Percentiles rank a stretch among this genome's conserved stretches.
Conservation (phyloP, 345 rosid genomes). For the Sonneratia caseolaris region DNA sequence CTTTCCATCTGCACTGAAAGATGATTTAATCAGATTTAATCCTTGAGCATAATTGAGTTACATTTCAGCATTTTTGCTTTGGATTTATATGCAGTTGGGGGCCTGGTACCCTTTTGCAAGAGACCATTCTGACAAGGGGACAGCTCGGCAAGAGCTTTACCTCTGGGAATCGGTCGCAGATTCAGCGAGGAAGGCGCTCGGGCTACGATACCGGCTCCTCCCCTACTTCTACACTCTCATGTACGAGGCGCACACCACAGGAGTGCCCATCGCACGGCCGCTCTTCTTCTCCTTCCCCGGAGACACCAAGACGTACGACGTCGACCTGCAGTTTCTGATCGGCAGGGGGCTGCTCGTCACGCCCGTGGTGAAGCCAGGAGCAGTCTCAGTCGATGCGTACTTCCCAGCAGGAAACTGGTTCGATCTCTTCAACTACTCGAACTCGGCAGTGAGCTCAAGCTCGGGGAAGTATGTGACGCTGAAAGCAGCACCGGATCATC, state of each 20-base stretch:
- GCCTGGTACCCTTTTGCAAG: constrained; percentile 80
- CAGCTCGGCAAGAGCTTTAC: constrained; percentile 56
- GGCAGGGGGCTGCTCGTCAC: constrained; percentile 57
- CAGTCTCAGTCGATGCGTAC: constrained; percentile 35
- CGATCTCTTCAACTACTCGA: constrained; percentile 49
- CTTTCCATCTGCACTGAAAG: too few relatives aligned
- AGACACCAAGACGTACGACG: constrained; percentile 40
- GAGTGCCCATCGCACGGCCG: constrained; percentile 65
- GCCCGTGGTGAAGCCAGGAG: constrained; percentile 35
- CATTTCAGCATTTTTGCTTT: neutral
- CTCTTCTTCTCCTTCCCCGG: constrained; percentile 63
- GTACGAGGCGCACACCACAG: constrained; percentile 48
- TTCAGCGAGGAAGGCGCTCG: constrained; percentile 54
- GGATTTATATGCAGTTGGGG: constrained; percentile 38
- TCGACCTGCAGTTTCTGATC: constrained; percentile 43
- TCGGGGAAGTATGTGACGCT: constrained; percentile 33
- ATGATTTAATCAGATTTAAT: too few relatives aligned
- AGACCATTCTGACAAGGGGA: constrained; percentile 35
- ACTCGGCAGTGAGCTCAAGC: constrained; percentile 18
- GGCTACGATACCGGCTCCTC: constrained; percentile 55
- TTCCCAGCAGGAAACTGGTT: constrained; percentile 71
- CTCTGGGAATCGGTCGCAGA: constrained; percentile 68
- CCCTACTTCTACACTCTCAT: constrained; percentile 64
- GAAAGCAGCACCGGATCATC: constrained; percentile 41
- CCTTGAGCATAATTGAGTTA: too few relatives aligned